These are phyloP conservation scores for Juglanconis sp. DNA, from an alignment of 2,329 filamentous ascomycete species.

Conservation along the genomic window DNA sequence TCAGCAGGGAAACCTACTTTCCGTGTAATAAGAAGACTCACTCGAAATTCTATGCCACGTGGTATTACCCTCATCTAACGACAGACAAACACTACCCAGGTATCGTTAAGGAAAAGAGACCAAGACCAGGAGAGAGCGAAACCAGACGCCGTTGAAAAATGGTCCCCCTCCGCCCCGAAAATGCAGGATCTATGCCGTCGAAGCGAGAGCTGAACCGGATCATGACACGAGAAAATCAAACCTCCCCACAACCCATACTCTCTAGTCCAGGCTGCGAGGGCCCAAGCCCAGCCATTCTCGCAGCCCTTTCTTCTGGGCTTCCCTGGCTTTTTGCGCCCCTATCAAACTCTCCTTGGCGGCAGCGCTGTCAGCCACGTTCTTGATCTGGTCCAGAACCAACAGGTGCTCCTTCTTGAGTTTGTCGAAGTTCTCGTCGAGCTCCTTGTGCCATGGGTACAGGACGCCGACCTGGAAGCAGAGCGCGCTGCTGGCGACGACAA, in stretches of 20 bases:
- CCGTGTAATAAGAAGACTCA: too few species aligned
- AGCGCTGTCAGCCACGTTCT: not conserved
- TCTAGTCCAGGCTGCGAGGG: not conserved
- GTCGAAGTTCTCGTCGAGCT: constrained; percentile 60
- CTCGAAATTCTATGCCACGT: too few species aligned
- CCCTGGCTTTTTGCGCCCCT: not conserved
- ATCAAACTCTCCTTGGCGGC: not conserved
- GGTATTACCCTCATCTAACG: too few species aligned
- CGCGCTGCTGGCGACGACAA: constrained; percentile 62
- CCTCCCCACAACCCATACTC: not conserved
- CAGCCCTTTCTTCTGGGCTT: not conserved
- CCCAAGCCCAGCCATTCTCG: not conserved
- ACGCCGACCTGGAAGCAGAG: constrained; percentile 67
- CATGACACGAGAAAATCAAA: too few species aligned
- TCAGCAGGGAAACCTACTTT: too few species aligned
- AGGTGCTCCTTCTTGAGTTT: constrained; percentile 57
- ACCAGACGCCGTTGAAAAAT: too few species aligned
- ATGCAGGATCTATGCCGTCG: too few species aligned
- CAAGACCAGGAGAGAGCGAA: too few species aligned
- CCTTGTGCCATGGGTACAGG: constrained; percentile 67
- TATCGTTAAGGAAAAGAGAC: too few species aligned
- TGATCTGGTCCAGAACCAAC: constrained; percentile 31
- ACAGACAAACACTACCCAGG: too few species aligned
- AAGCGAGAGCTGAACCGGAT: too few species aligned
- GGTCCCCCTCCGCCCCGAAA: too few species aligned